Evolutionary conservation across 2,329 filamentous ascomycete species (phyloP), one percentile per base, ranked within the genome.

Genomic region (Chaetothyriales sp.): DNA sequence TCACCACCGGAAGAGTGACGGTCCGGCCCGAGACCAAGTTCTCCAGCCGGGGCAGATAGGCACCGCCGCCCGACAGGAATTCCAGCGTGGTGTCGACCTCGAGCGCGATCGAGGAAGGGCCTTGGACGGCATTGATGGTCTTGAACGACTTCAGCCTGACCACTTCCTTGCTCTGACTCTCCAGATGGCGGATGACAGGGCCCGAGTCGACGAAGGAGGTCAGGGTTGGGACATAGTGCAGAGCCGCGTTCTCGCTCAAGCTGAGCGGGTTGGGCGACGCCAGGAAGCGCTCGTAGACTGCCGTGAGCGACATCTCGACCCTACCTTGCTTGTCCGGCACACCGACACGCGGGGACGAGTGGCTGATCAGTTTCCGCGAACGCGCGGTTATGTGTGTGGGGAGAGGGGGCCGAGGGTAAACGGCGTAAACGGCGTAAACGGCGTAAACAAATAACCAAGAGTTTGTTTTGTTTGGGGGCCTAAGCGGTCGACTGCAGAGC

Each of bases 171-270:
- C 59, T 51, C 66, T 89, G 78, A 40, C 77, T 76, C 62, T 73
- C 75, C 56, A 95, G 71, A 69, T 97, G 89, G 72, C 87, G 89
- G 70, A 90, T 73, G 67, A 98, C 88, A 46, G 86, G 80, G 49
- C 81, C 76, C 46, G 84, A 69, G 60, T 86, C 82, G 56, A 77
- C 74, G 65, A 94, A 74, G 58, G 80, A 80, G 33, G 83, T 88
- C 10, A 89, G 83, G 6, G 90, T 95, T 51, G 89, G 88, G 67
- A 97, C 83, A 73, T 97, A 98, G 74, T 90, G 82, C 60, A 89
- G 72, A 45, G 83, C 78, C 53, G 83, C 83, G 67, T 83, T 76
- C 50, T 77, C 70, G 37, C 81, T 75, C 62, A 90, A 73, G 52
- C 78, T 70, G 51, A 79, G 77, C 51, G 80, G 70, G 68, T 72